Base-by-base conservation (phyloP, 2,329 filamentous ascomycete genomes). In the Fusarium chlamydosporum region DNA sequence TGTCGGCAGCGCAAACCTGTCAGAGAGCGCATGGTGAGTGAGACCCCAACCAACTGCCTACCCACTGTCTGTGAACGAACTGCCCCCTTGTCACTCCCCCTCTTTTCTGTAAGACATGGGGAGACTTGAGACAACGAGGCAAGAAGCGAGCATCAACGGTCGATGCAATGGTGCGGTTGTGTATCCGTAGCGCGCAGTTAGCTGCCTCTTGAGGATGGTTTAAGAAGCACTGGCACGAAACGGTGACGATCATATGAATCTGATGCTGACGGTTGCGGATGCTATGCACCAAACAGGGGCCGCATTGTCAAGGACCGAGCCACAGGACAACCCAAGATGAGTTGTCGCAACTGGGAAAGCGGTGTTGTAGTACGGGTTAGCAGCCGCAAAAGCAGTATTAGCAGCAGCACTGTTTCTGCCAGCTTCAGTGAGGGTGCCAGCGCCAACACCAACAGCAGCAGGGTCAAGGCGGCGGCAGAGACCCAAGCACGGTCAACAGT, bases 301-400 rank as follows among this genome's bases (percentile, higher is more conserved):
- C 89, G 89, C 46, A 80, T 97, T 31, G 87, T 90, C 55, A 89
- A 89, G 74, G 91, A 96, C 73, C 88, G 86, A 70, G 80, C 77
- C 9, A 91, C 88, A 4, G 90, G 90, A 65, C 79, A 86, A 65
- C 87, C 89, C 13, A 97, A 93, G 78, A 84, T 98, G 67, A 94
- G 87, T 66, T 94, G 92, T 78, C 89, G 92, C 56, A 99, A 98
- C 78, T 98, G 95, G 94, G 96, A 98, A 80, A 97, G 94, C 75
- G 96, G 96, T 35, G 92, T 99, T 2, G 73, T 98, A 26, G 77
- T 97, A 40, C 89, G 90, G 11, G 82, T 92, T 26, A 72, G 74
- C 58, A 57, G 41, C 52, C 40, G 48, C 57, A 67, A 59, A 47
- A 68, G 41, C 64, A 67, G 65, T 47, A n/a, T n/a, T n/a, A 23